Base-by-base conservation (phyloP, 2,329 filamentous ascomycete species). In the Diaporthe amygdali region DNA sequence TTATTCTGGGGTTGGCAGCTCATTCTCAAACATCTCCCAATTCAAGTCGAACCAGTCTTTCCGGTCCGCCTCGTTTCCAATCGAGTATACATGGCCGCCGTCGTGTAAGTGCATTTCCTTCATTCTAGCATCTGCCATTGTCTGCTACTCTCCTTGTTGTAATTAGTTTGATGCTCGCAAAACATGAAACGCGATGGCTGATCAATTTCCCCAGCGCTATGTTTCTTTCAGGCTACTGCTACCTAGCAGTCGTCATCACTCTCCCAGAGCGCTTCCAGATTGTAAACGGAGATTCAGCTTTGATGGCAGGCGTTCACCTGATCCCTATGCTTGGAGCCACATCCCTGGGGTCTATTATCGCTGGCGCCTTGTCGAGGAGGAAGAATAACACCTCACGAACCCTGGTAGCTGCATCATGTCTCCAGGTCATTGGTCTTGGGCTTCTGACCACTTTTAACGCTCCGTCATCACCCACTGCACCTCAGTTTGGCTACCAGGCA, bases 231-330 rank as follows among this genome's bases (percentile, higher is more conserved):
- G 89, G 89, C 2, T 89, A 88, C 66, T 82, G 86, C 0, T 91
- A 90, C 72, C 85, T 91, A 27, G 82, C 87, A 5, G 82, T 90
- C n/a, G 85, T 88, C 15, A 85, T 91, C 69, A 84, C 86, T 39
- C 83, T 92, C 5, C 89, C 90, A 0, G 87, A 91, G 74, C 82
- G 88, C 8, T 89, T 90, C 63, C 89, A 91, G 72, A 86, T 91
- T 46, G 85, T 90, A 66, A 87, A 90, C 73, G 81, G 81, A 7
- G 84, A 90, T 61, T 84, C 79, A 39, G 83, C 87, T 0, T 81
- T 91, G 30, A 83, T 84, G 75, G 88, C 89, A 0, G 89, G 89
- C 5, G 77, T 91, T 5, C 86, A 89, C 54, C 82, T 91, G 7
- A 80, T 91, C 17, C 89, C 90, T 0, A 83, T 91, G 80, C 84